Evolutionary conservation across 768 basidiomycete genomes (phyloP), one percentile per base, ranked within the genome.

Genomic region (Cantharellus anzutake): DNA sequence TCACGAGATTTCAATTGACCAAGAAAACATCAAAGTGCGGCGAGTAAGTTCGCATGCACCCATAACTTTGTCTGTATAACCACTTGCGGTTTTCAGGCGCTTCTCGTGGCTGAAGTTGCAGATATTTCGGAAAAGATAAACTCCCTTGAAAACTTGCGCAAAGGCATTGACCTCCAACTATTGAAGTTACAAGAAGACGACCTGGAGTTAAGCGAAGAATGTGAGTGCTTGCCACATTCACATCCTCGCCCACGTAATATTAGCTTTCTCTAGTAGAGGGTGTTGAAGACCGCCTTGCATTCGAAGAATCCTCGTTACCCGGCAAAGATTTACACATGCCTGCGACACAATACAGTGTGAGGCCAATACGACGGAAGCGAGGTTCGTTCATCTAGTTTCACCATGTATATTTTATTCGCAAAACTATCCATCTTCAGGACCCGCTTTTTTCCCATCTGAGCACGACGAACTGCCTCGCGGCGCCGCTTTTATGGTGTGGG

Each of bases 371-470:
- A 29, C 44, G 44, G 44, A 11, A 29, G 29, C 11, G 29, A 48
- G 44, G 44, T 48, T 48, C 44, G 44, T 48, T 48, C 29, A 11
- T 48, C 11, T 29, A 11, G 11, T 48, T 29, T 29, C 44, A 48
- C 29, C 11, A 29, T 29, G 29, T 11, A 48, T 11, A 48, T 11
- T 29, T 11, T 11, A 11, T 48, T 48, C 11, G 11, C 11, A 11
- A 48, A 1, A 11, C 44, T 48, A 48, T 48, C 44, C 44, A 48
- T 37, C 35, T 11, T 48, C 61, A 84, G 93, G 94, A 2, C 93
- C 94, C 0, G 88, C 88, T 16, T 98, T 99, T 74, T 70, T 99
- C 53, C 96, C 96, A 3, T 96, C 92, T 16, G 96, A 98, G 68
- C 96, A 99, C 65, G 90, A 92, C 65, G 91, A 96, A 58, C 75